Evolutionary conservation across 2,329 filamentous ascomycete genomes (phyloP), one percentile per base, ranked within the genome.

Genomic region (Colletotrichum sp.): DNA sequence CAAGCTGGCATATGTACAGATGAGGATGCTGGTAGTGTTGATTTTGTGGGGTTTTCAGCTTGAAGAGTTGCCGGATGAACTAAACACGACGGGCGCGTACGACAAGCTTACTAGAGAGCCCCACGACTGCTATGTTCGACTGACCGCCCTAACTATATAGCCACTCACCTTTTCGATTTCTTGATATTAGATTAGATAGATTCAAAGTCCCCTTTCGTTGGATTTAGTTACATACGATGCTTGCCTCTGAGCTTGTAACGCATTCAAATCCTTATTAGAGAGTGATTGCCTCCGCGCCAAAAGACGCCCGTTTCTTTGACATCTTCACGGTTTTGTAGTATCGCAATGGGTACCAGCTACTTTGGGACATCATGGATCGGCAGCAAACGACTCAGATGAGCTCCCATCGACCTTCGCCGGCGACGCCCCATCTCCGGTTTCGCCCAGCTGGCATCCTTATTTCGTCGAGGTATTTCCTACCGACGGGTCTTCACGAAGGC

Each of bases 1-100:
- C 71, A 82, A 78, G 84, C 12, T 86, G 85, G 85, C 64, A 43
- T 67, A 67, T 26, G 28, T 55, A 21, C 38, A 67, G 36, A 32
- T 55, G 15, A 28, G 43, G 38, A 48, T 67, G 36, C n/a, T 67
- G 1, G 43, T 55, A 8, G 28, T 34, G 36, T 26, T 67, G 64
- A 5, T 67, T 18, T 24, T 65, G 48, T 75, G 28, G 73, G 60
- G 15, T 13, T 73, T 73, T 26, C 73, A 48, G 13, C 34, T 75
- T 15, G 64, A 75, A 7, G 70, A 73, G 64, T 36, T 75, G 16
- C 57, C 73, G 1, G 6, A 18, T 15, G 26, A 75, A 34, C 73
- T 73, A 5, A 76, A 76, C 34, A 76, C 70, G 1, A 36, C 10
- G 8, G 64, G 74, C 26, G 74, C 70, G 5, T 69, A 76, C 21